These are phyloP conservation scores for Cercospora brassicicola DNA, from an alignment of 2,329 filamentous ascomycete genomes.

Conservation along the genomic window DNA sequence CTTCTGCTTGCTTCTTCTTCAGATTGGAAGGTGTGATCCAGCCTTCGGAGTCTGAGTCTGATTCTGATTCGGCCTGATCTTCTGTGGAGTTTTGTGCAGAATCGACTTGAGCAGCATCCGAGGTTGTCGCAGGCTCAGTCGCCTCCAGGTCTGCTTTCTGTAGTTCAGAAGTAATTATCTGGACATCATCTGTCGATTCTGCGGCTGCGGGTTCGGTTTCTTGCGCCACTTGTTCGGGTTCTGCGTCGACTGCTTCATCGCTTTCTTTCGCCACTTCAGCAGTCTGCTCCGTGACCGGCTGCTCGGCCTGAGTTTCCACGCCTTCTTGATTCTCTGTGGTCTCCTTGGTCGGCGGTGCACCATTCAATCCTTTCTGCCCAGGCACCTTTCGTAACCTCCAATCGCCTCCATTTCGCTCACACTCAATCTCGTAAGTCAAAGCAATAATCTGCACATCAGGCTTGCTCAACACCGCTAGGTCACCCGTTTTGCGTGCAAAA, in stretches of 20 bases:
- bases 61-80: constrained; percentile 47
- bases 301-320: constrained; percentile 2
- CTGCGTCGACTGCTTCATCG: background rate
- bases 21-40: constrained; percentile 97
- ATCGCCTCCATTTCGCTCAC: constrained; percentile 84
- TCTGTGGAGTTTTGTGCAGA: constrained; percentile 29
- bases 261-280: constrained; percentile 2
- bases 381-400: constrained; percentile 79
- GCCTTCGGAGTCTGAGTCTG: constrained; percentile 62
- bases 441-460: constrained; percentile 89
- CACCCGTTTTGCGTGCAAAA: constrained; percentile 87
- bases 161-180: constrained; percentile 19
- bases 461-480: constrained; percentile 80
- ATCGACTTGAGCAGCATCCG: constrained; percentile 31
- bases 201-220: background rate
- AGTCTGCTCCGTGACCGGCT: background rate
- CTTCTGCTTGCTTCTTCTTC: constrained; percentile 74
- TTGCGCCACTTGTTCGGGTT: background rate
- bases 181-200: background rate
- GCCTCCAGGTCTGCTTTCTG: constrained; percentile 23
- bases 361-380: constrained; percentile 75
- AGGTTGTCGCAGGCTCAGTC: constrained; percentile 17
- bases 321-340: background rate
- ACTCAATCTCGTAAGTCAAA: constrained; percentile 90
- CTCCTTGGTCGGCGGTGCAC: constrained; percentile 57